Evolutionary conservation across 305 asterid genomes (phyloP), one percentile per base, ranked within the genome.

Genomic region (Fraxinus floribunda): DNA sequence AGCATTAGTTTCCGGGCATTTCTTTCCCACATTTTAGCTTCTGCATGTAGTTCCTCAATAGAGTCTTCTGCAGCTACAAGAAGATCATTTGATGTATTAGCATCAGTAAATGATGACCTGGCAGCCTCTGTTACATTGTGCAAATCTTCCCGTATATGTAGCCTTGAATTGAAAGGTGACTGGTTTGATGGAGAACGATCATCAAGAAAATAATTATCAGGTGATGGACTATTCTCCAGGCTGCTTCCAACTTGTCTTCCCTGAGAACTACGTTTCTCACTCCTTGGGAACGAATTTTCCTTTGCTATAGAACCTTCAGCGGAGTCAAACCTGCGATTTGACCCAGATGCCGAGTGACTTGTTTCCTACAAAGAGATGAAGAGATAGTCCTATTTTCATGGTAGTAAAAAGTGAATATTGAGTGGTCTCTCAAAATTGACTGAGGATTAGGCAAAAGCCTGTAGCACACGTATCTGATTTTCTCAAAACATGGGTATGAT

Each of bases 11-110:
- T 95, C 89, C 97, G 84, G 1, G 99, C 95, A 78, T 93, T 94
- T 86, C 97, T 93, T 90, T 95, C 98, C 98, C 98, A 95, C 97
- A 92, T 94, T 76, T 94, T 93, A 86, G 99, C 98, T 90, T 93
- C 97, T 79, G 90, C 93, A 15, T 93, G 91, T 68, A 95, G 92
- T 80, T 95, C 97, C 76, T 91, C 95, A 78, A 91, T 93, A 7
- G 95, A 86, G 46, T 82, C 90, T 88, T 92, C 97, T 70, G 94
- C 97, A 81, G 88, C 93, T 86, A 93, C 97, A 62, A 88, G 91
- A 81, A 87, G 94, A 81, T 83, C 86, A 36, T 79, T 88, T 16
- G 94, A 90, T 74, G 94, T 89, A 81, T 89, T 88, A 26, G 78
- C 46, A 78, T 84, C 89, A 22, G 52, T 55, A 70, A 52, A 60